Conservation (phyloP, 371 early-diverging fungal species). For the Rhizomucor miehei region DNA sequence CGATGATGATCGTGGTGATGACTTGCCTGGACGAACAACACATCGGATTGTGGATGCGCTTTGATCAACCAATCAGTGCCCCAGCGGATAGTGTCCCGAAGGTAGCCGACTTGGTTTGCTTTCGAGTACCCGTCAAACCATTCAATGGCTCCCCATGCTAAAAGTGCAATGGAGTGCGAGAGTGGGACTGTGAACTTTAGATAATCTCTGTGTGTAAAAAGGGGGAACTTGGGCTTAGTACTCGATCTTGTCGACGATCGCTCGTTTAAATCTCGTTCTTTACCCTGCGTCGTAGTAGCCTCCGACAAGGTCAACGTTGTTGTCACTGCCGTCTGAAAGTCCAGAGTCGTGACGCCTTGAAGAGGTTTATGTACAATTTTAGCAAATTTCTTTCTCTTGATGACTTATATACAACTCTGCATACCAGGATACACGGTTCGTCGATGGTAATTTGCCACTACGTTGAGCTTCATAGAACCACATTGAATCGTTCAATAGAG, state of each 20-base stretch:
- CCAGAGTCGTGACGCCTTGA: slow-evolving; percentile 47
- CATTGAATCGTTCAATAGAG: slow-evolving; percentile 43
- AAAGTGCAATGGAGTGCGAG: slow-evolving; percentile 39
- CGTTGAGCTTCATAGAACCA: slow-evolving; percentile 59
- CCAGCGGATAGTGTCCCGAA: slow-evolving; percentile 53
- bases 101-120: slow-evolving; percentile 38
- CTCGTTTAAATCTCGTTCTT: not conserved
- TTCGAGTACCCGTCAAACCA: slow-evolving; percentile 51
- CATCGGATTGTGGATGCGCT: slow-evolving; percentile 50
- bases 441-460: slow-evolving; percentile 44
- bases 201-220: slow-evolving; percentile 33
- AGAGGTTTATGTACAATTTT: not conserved
- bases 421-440: slow-evolving; percentile 48
- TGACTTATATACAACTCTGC: not conserved
- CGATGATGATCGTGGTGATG: not conserved
- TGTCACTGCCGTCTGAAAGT: slow-evolving; percentile 43
- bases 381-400: not conserved
- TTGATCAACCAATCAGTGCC: slow-evolving; percentile 65
- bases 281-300: slow-evolving; percentile 44
- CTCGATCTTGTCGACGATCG: not conserved
- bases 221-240: too few species aligned
- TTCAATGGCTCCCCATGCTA: slow-evolving; percentile 54
- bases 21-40: slow-evolving; percentile 38
- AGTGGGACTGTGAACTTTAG: slow-evolving; percentile 56
- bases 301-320: slow-evolving; percentile 42